Base-by-base conservation (phyloP, 495 filamentous ascomycete genomes). In the Parathielavia appendiculata region DNA sequence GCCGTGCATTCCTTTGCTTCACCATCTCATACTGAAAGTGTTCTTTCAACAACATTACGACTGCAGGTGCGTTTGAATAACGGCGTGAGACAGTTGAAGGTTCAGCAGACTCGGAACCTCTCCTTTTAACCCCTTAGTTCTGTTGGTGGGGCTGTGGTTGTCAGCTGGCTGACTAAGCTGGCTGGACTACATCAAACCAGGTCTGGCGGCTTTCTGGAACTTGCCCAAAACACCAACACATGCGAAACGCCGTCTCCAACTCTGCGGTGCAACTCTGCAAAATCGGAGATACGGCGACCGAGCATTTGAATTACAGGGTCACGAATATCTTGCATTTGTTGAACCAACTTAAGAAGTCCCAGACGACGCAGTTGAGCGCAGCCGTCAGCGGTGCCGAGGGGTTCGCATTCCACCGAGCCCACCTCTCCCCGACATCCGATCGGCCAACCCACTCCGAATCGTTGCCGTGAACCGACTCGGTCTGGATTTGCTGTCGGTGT, bases 161-260 rank as follows among this genome's bases (percentile, higher is more conserved):
- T 16, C 26, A 32, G 19, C 23, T 26, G 11, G 32, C 54, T 71
- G 66, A 67, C 68, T 69, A 63, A 71, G 65, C 66, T 34, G 40
- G 23, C 38, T 17, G n/a, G 51, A n/a, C 51, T 26, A 48, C 30
- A 32, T 70, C 66, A 59, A 69, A 60, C 60, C 32, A 46, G 30
- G 41, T 49, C 54, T 59, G 57, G 43, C 58, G 49, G n/a, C 35
- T 55, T 46, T 51, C 48, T 38, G 40, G 53, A 68, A 67, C 68
- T 71, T 71, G 59, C 68, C 66, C 64, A 63, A 64, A 69, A 61
- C 68, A 52, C 64, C 49, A 36, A 52, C 57, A 44, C 64, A 51
- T 35, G 63, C 60, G 35, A 61, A 67, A 60, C 62, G 51, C 30
- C 62, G 58, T 55, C 57, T 61, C 47, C 56, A 58, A 66, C 13